Conservation (phyloP, 2,329 filamentous ascomycete genomes). For the Talaromyces funiculosus region DNA sequence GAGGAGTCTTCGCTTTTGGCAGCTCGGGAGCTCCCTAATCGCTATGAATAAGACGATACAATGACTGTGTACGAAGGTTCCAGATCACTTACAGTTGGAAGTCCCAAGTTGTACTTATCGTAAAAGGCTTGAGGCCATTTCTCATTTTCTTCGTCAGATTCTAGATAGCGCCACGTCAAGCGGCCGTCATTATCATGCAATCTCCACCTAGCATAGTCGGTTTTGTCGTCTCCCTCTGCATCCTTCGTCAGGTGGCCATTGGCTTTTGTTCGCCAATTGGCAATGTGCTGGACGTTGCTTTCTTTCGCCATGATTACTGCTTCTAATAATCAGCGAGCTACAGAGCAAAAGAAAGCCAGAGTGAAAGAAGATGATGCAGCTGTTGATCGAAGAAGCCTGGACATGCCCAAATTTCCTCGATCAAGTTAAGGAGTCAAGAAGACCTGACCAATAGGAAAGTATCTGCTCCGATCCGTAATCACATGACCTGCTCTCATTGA, state of each 20-base stretch:
- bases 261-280: conserved; percentile 29
- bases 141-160: conserved; percentile 62
- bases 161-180: conserved; percentile 91
- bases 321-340: background rate
- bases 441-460: background rate
- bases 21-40: conserved; percentile 67
- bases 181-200: conserved; percentile 74
- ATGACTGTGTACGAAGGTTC: conserved; percentile 1
- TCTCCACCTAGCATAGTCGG: conserved; percentile 79
- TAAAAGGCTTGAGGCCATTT: conserved; percentile 80
- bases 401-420: background rate
- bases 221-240: conserved; percentile 47
- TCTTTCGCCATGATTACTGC: conserved; percentile 5
- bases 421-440: background rate
- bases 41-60: background rate
- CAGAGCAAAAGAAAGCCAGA: background rate
- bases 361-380: background rate
- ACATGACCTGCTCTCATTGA: background rate
- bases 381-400: background rate
- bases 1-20: conserved; percentile 62
- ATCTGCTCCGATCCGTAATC: background rate
- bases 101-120: conserved; percentile 83
- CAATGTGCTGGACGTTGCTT: conserved; percentile 21
- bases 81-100: conserved; percentile 65
- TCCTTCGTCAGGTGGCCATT: conserved; percentile 32